Percentiles rank a stretch among this genome's conserved stretches.
Evolutionary conservation across 331 rosid genomes (phyloP).

Genomic region (Spiraea crenata): DNA sequence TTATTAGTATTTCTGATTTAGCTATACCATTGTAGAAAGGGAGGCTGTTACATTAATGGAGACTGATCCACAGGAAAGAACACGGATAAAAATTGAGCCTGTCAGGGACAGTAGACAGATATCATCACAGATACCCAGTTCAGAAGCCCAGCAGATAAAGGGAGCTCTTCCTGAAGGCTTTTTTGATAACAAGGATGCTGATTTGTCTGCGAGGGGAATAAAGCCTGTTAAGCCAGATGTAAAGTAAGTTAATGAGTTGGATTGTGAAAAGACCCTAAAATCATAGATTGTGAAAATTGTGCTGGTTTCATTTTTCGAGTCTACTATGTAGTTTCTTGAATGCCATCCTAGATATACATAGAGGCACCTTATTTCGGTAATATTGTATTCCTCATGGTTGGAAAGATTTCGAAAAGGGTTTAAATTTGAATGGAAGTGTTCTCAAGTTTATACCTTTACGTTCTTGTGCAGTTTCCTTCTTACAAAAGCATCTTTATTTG

Average conservation of each 20-base stretch:
- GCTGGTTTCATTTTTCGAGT: not conserved
- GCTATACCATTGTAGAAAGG: conserved; percentile 34
- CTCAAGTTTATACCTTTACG: too few relatives aligned
- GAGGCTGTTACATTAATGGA: conserved; percentile 29
- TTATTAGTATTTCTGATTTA: not conserved
- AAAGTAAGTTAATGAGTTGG: conserved; percentile 55
- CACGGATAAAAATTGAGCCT: conserved; percentile 33
- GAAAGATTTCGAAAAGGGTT: not conserved
- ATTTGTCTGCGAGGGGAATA: conserved; percentile 83
- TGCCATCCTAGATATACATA: not conserved
- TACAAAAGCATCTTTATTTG: not conserved
- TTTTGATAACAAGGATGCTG: conserved; percentile 97
- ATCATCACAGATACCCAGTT: conserved; percentile 36
- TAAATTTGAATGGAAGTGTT: not conserved
- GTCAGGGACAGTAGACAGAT: conserved; percentile 33
- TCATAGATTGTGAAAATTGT: too few relatives aligned
- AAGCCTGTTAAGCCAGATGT: conserved; percentile 84
- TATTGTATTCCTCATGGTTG: not conserved
- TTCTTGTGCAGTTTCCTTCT: too few relatives aligned
- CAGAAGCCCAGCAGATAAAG: conserved; percentile 60
- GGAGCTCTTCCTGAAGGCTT: conserved; percentile 94
- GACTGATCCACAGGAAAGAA: conserved; percentile 33
- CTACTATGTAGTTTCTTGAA: conserved; percentile 1
- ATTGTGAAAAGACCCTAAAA: too few relatives aligned
- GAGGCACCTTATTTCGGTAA: not conserved